Conservation (phyloP, 192 early-diverging fungal species). For the Lobosporangium transversale region DNA sequence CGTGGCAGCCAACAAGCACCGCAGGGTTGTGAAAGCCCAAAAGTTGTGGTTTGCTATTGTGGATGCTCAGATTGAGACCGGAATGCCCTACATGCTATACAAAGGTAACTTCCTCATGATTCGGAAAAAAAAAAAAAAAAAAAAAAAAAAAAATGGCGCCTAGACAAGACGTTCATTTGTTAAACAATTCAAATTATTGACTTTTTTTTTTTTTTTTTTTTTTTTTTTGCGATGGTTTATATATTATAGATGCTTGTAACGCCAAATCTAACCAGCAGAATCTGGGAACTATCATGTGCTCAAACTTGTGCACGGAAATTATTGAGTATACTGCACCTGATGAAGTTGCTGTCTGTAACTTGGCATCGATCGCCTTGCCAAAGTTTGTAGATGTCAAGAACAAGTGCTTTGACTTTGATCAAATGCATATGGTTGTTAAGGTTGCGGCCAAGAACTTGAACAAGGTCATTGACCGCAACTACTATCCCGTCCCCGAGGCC, state of each 20-base stretch:
- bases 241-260: conserved; percentile 97
- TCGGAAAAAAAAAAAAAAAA: no score
- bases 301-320: conserved; percentile 98
- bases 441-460: conserved; percentile 90
- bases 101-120: no score
- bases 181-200: no score
- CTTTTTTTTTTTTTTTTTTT: no score
- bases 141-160: no score
- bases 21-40: conserved; percentile 88
- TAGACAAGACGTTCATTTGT: no score
- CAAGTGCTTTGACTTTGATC: conserved; percentile 80
- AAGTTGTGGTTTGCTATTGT: conserved; percentile 97
- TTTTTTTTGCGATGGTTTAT: not conserved
- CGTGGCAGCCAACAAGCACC: conserved; percentile 81
- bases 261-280: conserved; percentile 98
- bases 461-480: conserved; percentile 98
- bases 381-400: conserved; percentile 77
- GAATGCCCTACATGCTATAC: conserved; percentile 98
- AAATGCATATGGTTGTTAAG: conserved; percentile 87
- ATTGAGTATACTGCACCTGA: conserved; percentile 94
- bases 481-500: conserved; percentile 91
- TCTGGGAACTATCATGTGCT: conserved; percentile 96
- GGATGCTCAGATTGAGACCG: conserved; percentile 97
- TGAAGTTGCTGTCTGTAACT: conserved; percentile 97
- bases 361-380: conserved; percentile 93